Conservation (phyloP, 495 filamentous ascomycete species). For the Xylaria castorea region DNA sequence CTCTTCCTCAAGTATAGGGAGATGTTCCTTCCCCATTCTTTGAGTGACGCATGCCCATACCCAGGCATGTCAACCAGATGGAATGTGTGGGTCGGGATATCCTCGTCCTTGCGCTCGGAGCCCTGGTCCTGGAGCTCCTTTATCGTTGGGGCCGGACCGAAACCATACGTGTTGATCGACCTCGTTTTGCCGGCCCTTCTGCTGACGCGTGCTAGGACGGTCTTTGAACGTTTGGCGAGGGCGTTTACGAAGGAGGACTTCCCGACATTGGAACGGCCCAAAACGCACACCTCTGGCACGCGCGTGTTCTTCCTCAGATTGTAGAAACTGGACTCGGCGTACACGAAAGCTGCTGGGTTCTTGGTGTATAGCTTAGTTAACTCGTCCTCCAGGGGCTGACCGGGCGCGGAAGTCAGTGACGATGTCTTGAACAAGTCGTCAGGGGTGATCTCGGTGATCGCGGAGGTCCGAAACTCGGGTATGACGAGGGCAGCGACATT, state of each 20-base stretch:
- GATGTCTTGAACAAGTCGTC: slow-evolving; percentile 32
- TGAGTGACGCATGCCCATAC: slow-evolving; percentile 78
- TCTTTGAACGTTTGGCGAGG: slow-evolving; percentile 61
- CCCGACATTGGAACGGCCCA: slow-evolving; percentile 88
- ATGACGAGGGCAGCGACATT: slow-evolving; percentile 34
- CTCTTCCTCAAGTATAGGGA: slow-evolving; percentile 79
- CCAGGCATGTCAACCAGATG: slow-evolving; percentile 91
- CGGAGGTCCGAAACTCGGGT: slow-evolving; percentile 31
- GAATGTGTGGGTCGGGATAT: slow-evolving; percentile 62
- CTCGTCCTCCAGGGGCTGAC: slow-evolving; percentile 30
- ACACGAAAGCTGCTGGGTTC: slow-evolving; percentile 69
- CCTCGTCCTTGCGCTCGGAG: slow-evolving; percentile 50
- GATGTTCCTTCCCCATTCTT: slow-evolving; percentile 86
- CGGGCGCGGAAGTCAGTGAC: slow-evolving; percentile 27
- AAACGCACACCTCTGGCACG: slow-evolving; percentile 64
- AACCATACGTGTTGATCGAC: slow-evolving; percentile 84
- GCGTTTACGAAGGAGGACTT: slow-evolving; percentile 91
- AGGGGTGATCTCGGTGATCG: slow-evolving; percentile 24
- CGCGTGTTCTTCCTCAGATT: slow-evolving; percentile 61
- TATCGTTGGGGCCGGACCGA: slow-evolving; percentile 56
- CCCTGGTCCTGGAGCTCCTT: slow-evolving; percentile 31
- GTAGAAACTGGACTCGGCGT: slow-evolving; percentile 74
- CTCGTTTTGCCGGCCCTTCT: slow-evolving; percentile 77
- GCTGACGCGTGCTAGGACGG: slow-evolving; percentile 65
- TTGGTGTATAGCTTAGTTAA: slow-evolving; percentile 70